Conservation (phyloP, 208 protist species). For the Balamuthia mandrillaris region DNA sequence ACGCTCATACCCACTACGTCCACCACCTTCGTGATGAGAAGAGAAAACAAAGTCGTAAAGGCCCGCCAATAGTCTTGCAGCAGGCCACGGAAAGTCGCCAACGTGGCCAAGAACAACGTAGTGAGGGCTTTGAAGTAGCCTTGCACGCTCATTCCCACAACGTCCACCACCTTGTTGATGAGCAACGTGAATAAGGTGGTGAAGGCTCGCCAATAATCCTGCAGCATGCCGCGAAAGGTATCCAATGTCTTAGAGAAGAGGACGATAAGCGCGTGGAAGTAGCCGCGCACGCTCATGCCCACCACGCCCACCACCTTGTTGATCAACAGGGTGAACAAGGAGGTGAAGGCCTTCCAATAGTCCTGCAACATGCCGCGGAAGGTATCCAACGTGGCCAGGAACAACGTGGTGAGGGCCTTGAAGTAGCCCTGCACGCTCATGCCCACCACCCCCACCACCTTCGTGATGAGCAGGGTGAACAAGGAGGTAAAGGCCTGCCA, state of each 20-base stretch:
- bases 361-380: background rate
- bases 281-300: background rate
- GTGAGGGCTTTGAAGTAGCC: background rate
- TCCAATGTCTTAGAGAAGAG: background rate
- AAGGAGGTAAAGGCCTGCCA: background rate
- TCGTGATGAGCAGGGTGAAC: background rate
- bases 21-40: background rate
- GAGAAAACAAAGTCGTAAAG: background rate
- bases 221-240: background rate
- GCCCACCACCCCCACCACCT: background rate
- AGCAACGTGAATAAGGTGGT: background rate
- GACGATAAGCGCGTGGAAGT: background rate
- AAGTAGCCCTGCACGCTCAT: background rate
- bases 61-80: background rate
- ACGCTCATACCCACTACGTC: background rate
- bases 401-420: background rate
- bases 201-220: background rate
- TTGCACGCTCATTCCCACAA: background rate
- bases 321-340: background rate
- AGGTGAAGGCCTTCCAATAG: background rate
- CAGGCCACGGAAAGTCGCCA: background rate
- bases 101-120: background rate
- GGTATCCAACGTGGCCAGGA: background rate
- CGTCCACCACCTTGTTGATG: background rate
- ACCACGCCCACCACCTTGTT: background rate